Base-by-base conservation (phyloP, 352 stramenopile species). In the Plasmopara viticola region DNA sequence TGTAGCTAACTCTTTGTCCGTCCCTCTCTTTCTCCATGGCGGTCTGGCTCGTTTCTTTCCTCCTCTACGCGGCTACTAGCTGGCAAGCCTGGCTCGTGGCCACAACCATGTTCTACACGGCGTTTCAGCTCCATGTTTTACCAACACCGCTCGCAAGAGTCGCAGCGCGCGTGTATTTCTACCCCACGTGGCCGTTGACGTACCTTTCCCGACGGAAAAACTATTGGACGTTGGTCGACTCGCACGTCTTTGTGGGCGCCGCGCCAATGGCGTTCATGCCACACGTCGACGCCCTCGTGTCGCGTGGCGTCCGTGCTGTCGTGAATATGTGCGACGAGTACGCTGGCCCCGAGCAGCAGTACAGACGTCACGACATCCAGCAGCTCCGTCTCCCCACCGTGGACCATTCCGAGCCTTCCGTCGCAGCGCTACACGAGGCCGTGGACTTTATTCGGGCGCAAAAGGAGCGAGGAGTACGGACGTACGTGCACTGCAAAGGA, bases 251-350 rank as follows among this genome's bases (percentile, higher is more conserved):
- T 2, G 64, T 98, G 33, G 93, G 93, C 30, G 93, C 87, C 10
- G 93, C 88, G 34, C 91, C 91, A 9, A 95, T 98, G 74, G 72
- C 78, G 13, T 94, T 95, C 55, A 74, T 95, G 63, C 60, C 72
- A 28, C 86, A 96, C 70, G 85, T 95, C 25, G 61, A 95, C 31
- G 68, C 64, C 44, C 65, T 98, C 4, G 58, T 88, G 44, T 72
- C 86, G 30, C 70, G 78, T 50, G 71, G 87, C 10, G 79, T 98
- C 10, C 79, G 86, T 18, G 92, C 86, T 15, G 90, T 98, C 10
- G 74, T 98, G 33, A 98, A 98, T 53, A 75, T 98, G 53, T 98
- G 94, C 61, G 92, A 98, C 56, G 95, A 98, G 69, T 98, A 98
- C 60, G 41, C 53, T 2, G 95, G 95, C 0, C 95, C 95, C 3